A percentile compares a stretch with the other conserved stretches of the same genome.
Conservation (phyloP, 1,284 basidiomycete genomes). For the Puccinia sorghi region DNA sequence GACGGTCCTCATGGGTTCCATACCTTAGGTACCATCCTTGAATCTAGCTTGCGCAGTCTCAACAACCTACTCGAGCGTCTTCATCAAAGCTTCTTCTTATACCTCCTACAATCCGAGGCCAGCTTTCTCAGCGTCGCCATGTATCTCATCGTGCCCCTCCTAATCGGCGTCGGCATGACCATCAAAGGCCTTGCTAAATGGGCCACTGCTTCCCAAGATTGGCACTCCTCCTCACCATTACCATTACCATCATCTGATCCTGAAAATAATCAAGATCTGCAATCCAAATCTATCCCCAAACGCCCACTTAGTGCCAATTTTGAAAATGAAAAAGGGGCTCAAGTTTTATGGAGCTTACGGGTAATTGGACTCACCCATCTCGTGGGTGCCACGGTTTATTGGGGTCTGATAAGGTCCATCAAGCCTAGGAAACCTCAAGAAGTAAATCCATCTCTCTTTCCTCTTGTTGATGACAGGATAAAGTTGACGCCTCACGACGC, state of each 20-base stretch:
- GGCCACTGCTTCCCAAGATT: neutral
- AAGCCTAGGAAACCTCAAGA: neutral
- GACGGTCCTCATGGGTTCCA: constrained; percentile 92
- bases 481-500: neutral
- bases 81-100: constrained; percentile 95
- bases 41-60: constrained; percentile 80
- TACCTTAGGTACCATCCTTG: constrained; percentile 78
- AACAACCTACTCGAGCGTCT: constrained; percentile 91
- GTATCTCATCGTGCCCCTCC: constrained; percentile 69
- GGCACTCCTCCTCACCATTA: neutral
- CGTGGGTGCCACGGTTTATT: constrained; percentile 21
- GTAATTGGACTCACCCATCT: constrained; percentile 28
- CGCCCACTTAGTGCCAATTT: too few species aligned
- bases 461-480: too few species aligned
- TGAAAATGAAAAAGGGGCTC: constrained; percentile 12
- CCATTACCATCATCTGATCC: neutral
- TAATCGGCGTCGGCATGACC: constrained; percentile 41
- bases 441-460: neutral
- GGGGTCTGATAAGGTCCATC: constrained; percentile 23
- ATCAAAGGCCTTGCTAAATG: constrained; percentile 29
- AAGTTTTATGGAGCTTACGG: constrained; percentile 34
- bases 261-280: neutral
- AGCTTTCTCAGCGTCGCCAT: constrained; percentile 82
- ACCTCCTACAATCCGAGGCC: constrained; percentile 73
- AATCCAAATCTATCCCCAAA: neutral